Conservation (phyloP, 176 grass and related monocot genomes). For the Thalia dealbata region DNA sequence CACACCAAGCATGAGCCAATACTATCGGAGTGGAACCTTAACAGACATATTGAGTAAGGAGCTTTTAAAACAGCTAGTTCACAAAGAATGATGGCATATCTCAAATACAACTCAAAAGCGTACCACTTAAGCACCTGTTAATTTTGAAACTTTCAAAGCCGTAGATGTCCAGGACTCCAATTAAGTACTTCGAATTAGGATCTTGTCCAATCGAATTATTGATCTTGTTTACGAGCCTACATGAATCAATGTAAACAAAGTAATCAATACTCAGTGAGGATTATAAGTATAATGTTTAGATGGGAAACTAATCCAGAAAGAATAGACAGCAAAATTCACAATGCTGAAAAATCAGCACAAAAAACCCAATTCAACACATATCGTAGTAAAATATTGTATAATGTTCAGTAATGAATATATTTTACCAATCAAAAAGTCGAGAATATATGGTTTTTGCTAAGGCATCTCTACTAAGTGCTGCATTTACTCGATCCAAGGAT, state of each 20-base stretch:
- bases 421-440: slow-evolving; percentile 87
- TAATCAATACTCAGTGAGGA: neutral
- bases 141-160: slow-evolving; percentile 99
- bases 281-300: neutral
- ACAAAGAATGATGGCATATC: neutral
- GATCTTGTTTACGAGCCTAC: slow-evolving; percentile 93
- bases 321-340: neutral
- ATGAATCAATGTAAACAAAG: neutral
- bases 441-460: slow-evolving; percentile 93
- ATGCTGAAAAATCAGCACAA: neutral
- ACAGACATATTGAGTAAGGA: neutral
- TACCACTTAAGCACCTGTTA: slow-evolving; percentile 96
- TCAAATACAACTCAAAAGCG: slow-evolving; percentile 34
- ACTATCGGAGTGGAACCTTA: neutral
- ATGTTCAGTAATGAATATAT: neutral
- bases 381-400: neutral
- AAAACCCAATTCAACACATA: neutral
- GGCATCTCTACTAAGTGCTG: slow-evolving; percentile 91
- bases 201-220: slow-evolving; percentile 97
- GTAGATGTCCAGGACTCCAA: slow-evolving; percentile 96
- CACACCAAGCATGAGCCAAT: neutral
- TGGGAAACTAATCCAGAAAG: neutral
- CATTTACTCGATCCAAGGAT: slow-evolving; percentile 64
- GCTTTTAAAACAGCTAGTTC: neutral
- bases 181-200: slow-evolving; percentile 78